Conservation (phyloP, 768 basidiomycete genomes). For the Pulveroboletus sp. region DNA sequence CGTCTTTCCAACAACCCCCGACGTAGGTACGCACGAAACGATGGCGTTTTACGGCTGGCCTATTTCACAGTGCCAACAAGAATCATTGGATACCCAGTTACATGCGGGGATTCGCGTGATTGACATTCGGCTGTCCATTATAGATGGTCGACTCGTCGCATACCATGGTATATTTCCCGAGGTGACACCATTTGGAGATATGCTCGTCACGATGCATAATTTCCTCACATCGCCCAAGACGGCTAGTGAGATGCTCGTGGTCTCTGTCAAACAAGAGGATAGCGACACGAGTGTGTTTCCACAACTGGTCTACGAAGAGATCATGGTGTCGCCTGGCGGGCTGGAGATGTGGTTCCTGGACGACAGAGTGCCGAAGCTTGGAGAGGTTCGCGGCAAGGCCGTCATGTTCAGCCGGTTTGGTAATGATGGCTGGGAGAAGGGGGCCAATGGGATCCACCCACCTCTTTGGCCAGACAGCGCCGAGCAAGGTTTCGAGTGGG, state of each 20-base stretch:
- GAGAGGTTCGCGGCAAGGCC: constrained; percentile 81
- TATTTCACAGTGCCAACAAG: constrained; percentile 79
- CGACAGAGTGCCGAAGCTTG: constrained; percentile 73
- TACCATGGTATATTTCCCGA: constrained; percentile 81
- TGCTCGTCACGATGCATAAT: constrained; percentile 53
- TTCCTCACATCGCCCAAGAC: constrained; percentile 61
- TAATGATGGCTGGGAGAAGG: constrained; percentile 64
- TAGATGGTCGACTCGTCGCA: constrained; percentile 58
- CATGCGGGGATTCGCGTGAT: constrained; percentile 73
- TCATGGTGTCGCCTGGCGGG: constrained; percentile 47
- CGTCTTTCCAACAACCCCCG: background rate
- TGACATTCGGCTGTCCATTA: constrained; percentile 74
- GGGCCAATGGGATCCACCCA: constrained; percentile 84
- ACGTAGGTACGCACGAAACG: constrained; percentile 12
- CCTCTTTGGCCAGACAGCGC: constrained; percentile 78
- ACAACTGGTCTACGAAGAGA: constrained; percentile 57
- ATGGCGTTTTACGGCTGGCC: constrained; percentile 87
- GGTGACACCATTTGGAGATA: constrained; percentile 57
- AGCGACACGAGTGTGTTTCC: constrained; percentile 54
- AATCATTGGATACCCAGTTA: constrained; percentile 63
- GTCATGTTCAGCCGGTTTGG: constrained; percentile 81
- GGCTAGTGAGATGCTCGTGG: constrained; percentile 68
- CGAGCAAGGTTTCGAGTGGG: constrained; percentile 73
- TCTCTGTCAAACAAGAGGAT: constrained; percentile 90
- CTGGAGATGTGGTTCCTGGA: constrained; percentile 75